Evolutionary conservation across 306 rosid genomes (phyloP).

Genomic region (Pterocarpus macrocarpus): DNA sequence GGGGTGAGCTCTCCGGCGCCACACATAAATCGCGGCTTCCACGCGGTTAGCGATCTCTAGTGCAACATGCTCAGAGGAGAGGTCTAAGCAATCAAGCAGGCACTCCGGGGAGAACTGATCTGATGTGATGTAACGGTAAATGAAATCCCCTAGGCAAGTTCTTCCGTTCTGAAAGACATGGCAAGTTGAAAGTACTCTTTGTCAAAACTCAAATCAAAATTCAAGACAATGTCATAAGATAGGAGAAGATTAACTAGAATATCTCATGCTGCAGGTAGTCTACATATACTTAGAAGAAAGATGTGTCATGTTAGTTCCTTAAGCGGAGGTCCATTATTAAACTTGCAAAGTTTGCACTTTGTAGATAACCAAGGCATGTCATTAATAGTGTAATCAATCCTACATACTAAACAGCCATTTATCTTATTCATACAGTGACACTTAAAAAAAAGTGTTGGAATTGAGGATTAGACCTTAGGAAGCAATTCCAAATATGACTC

Average conservation of each 20-base stretch:
- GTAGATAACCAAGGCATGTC: background rate
- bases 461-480: constrained; percentile 66
- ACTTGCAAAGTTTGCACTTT: background rate
- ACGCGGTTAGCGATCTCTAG: constrained; percentile 91
- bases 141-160: constrained; percentile 87
- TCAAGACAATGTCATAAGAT: constrained; percentile 29
- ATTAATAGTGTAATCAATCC: background rate
- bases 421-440: background rate
- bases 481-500: constrained; percentile 85
- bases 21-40: constrained; percentile 84
- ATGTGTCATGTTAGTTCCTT: too few species aligned
- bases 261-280: background rate
- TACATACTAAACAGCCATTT: background rate
- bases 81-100: constrained; percentile 90
- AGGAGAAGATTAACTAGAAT: background rate
- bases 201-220: constrained; percentile 19
- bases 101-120: constrained; percentile 83
- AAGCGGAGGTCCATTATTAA: too few species aligned
- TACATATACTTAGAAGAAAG: background rate
- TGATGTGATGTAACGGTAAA: constrained; percentile 85
- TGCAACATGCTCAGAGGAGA: constrained; percentile 94
- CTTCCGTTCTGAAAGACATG: constrained; percentile 76
- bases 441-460: constrained; percentile 5
- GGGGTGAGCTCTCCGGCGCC: constrained; percentile 83
- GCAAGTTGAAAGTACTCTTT: constrained; percentile 2